Percentiles rank a stretch among this genome's conserved stretches.
phyloP scores from a whole-genome alignment of 2,329 filamentous ascomycete species.

The Epichloe scottii region DNA sequence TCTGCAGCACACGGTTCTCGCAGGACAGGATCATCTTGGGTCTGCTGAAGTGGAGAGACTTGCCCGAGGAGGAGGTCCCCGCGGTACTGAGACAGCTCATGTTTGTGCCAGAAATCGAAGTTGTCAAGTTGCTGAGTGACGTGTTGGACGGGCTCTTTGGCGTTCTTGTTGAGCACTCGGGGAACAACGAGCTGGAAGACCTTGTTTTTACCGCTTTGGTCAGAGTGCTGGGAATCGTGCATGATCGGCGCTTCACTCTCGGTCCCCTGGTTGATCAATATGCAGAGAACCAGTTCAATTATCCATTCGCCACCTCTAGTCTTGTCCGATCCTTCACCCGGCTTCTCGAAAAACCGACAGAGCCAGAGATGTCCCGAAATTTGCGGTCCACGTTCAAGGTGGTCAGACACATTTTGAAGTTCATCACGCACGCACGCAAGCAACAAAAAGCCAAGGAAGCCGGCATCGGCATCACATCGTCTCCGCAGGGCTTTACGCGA shows the following conservation, averaged over 20 bases:
- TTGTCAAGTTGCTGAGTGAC: slow-evolving; percentile 83
- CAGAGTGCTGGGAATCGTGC: slow-evolving; percentile 80
- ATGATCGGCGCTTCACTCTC: slow-evolving; percentile 87
- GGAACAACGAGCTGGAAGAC: slow-evolving; percentile 85
- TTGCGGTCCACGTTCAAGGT: slow-evolving; percentile 91
- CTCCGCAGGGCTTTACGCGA: slow-evolving; percentile 61
- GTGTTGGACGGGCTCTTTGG: slow-evolving; percentile 87
- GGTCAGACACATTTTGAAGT: slow-evolving; percentile 81
- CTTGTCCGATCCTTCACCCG: slow-evolving; percentile 77
- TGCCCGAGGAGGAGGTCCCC: slow-evolving; percentile 57
- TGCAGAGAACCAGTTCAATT: slow-evolving; percentile 78
- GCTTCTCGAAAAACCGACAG: slow-evolving; percentile 68
- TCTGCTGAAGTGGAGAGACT: slow-evolving; percentile 75
- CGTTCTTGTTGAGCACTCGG: slow-evolving; percentile 81
- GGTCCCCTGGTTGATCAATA: slow-evolving; percentile 86
- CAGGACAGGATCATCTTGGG: slow-evolving; percentile 81
- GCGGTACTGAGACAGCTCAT: slow-evolving; percentile 69
- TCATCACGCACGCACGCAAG: slow-evolving; percentile 78
- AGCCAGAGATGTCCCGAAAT: slow-evolving; percentile 71
- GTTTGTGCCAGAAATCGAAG: slow-evolving; percentile 93
- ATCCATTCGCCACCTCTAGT: slow-evolving; percentile 82
- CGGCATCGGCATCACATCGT: slow-evolving; percentile 70
- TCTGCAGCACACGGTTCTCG: slow-evolving; percentile 90
- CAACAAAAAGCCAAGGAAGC: slow-evolving; percentile 85
- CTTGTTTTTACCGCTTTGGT: slow-evolving; percentile 84